Base-by-base conservation (phyloP, 805 yeast species). In the baker's yeast (Saccharomyces cerevisiae) region DNA sequence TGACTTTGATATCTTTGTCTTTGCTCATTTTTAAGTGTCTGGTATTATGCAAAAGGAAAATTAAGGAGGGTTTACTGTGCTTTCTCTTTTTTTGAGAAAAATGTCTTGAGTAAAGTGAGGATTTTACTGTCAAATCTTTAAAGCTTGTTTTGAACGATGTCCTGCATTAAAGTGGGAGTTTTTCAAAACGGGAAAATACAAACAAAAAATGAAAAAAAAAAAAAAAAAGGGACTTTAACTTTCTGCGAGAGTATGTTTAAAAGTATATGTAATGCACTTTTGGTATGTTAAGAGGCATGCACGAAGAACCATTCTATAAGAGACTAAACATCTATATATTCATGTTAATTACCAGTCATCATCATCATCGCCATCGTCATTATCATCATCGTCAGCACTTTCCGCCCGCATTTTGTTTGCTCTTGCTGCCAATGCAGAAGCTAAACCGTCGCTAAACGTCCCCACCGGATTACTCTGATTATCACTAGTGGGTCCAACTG, bases 371-470 rank as follows among this genome's bases (percentile, higher is more conserved):
- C 78, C 82, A 49, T 83, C 89, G 43, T 79, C 85, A 49, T 80
- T 86, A 1, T 80, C 87, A 1, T 79, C 85, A 53, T 85, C 91
- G 14, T 83, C 90, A 53, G 82, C 89, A 57, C 84, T 82, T 43
- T 81, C 86, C 6, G 53, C 64, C 32, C 77, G 71, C 72, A 81
- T 80, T 56, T 80, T 78, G 14, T 89, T 80, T 2, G 89, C 89
- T 67, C 94, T 80, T 51, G 83, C 87, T 66, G 85, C 87, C 61
- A 90, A 78, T 0, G 96, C 96, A 56, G 87, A 89, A 0, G 96
- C 96, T 55, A 90, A 74, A 6, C 92, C 90, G n/a, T 89, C 91
- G 11, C 92, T 94, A 61, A 88, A 74, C 46, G 31, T 11, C 3
- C 31, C 49, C 28, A 17, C 11, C 9, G 6, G 24, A 10, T 28